Conservation (phyloP, 495 filamentous ascomycete species). For the Rhizodiscina lignyota region DNA sequence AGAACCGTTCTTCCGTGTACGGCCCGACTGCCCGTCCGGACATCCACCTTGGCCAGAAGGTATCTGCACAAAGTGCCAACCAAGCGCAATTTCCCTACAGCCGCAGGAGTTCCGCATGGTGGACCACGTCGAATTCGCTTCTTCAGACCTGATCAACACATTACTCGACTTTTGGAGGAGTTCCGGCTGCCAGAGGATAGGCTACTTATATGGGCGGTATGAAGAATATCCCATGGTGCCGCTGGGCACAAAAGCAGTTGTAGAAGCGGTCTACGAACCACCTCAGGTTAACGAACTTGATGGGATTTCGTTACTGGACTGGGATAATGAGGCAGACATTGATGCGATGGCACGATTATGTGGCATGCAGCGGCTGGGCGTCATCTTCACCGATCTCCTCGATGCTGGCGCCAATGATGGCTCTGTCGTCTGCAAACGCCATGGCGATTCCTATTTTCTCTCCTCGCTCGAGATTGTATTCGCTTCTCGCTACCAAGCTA, state of each 20-base stretch:
- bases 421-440: slow-evolving; percentile 81
- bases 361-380: slow-evolving; percentile 76
- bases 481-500: slow-evolving; percentile 70
- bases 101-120: slow-evolving; percentile 95
- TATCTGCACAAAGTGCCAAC: slow-evolving; percentile 98
- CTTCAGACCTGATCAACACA: slow-evolving; percentile 63
- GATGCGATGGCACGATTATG: slow-evolving; percentile 70
- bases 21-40: slow-evolving; percentile 75
- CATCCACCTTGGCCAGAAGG: slow-evolving; percentile 89
- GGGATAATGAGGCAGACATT: slow-evolving; percentile 73
- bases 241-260: slow-evolving; percentile 85
- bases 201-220: slow-evolving; percentile 83
- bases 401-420: slow-evolving; percentile 70
- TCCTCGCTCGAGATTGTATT: slow-evolving; percentile 87
- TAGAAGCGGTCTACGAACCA: slow-evolving; percentile 95
- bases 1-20: slow-evolving; percentile 87
- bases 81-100: slow-evolving; percentile 89
- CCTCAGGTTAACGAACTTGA: slow-evolving; percentile 86
- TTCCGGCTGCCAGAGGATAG: slow-evolving; percentile 65
- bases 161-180: slow-evolving; percentile 83
- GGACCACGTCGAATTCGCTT: slow-evolving; percentile 92
- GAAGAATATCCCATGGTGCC: slow-evolving; percentile 87
- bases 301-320: slow-evolving; percentile 71
- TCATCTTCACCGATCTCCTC: slow-evolving; percentile 88
- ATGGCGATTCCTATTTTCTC: slow-evolving; percentile 88